Evolutionary conservation across 805 yeast genomes (phyloP), one percentile per base, ranked within the genome.

Genomic region (Wickerhamomyces pijperi): DNA sequence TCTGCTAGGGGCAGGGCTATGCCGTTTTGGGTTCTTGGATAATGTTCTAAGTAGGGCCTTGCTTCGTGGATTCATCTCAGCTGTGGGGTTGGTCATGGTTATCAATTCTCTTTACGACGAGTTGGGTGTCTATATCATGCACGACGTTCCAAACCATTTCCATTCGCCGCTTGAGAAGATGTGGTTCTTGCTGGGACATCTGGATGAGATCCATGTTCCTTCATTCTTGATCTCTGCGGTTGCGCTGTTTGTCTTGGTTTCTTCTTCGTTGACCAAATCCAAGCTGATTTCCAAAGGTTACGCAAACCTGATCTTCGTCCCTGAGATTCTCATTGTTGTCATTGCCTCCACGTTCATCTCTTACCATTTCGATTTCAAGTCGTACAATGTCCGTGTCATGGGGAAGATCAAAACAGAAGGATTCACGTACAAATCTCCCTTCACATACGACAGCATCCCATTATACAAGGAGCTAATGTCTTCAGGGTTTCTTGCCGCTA

Each of bases 11-110:
- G 76, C 82, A 44, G 96, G 96, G 0, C 55, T 88, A 14, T 67
- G 82, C n/a, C 67, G 96, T 31, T 76, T 84, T 48, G 97, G 97
- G 0, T 88, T 79, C 54, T 63, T 87, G 36, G 95, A 85, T 49
- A 81, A 78, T 43, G 82, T 87, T 2, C 63, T 87, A 36, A 80
- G 92, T 32, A 72, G 84, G 19, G 77, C 94, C 0, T 61, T 87
- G 25, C 59, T 87, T 12, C 69, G 86, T 44, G 96, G 96, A 0
- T 87, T 87, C 51, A 74, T 87, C 32, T 77, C 86, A 12, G 92
- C 92, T 4, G 85, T 87, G 42, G 96, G 95, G 14, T 46, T 82
- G 17, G 78, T 85, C 8, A 86, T 87, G 86, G 70, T 87, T 23
- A 64, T 81, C 37, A 87, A 84, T 54, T 79, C 95, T 2, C 50